These are phyloP conservation scores for Ustilago nuda DNA, from an alignment of 1,284 basidiomycete species.

Conservation along the genomic window DNA sequence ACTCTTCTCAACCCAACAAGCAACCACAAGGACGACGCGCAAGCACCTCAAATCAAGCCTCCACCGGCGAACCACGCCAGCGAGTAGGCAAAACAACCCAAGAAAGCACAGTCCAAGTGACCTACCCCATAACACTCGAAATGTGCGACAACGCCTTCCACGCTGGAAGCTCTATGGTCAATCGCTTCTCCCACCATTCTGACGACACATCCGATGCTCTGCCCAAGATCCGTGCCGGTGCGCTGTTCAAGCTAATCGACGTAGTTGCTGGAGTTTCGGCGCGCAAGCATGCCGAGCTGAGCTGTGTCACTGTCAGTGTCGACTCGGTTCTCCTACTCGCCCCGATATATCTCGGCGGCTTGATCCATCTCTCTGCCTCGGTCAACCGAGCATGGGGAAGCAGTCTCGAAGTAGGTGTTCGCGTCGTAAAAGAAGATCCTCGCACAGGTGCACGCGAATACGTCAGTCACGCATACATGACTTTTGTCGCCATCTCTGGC, in stretches of 20 bases:
- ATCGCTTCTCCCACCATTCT: slow-evolving; percentile 9
- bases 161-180: slow-evolving; percentile 12
- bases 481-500: slow-evolving; percentile 66
- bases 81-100: slow-evolving; percentile 44
- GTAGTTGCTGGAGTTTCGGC: slow-evolving; percentile 70
- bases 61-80: neutral
- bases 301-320: slow-evolving; percentile 69
- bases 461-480: slow-evolving; percentile 70
- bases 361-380: slow-evolving; percentile 66
- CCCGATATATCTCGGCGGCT: slow-evolving; percentile 56
- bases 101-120: slow-evolving; percentile 53
- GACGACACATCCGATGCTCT: slow-evolving; percentile 7
- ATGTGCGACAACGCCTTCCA: slow-evolving; percentile 55
- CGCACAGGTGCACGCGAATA: slow-evolving; percentile 59
- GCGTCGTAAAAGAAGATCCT: slow-evolving; percentile 66
- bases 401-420: slow-evolving; percentile 69
- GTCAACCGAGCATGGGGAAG: slow-evolving; percentile 70
- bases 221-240: slow-evolving; percentile 66
- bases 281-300: slow-evolving; percentile 67
- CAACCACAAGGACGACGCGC: slow-evolving; percentile 6
- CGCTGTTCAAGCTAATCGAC: slow-evolving; percentile 70
- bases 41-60: slow-evolving; percentile 3
- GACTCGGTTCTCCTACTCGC: slow-evolving; percentile 68
- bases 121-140: slow-evolving; percentile 52
- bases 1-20: neutral